phyloP scores from a whole-genome alignment of 805 yeast genomes.

The Candida yuanshanica region DNA sequence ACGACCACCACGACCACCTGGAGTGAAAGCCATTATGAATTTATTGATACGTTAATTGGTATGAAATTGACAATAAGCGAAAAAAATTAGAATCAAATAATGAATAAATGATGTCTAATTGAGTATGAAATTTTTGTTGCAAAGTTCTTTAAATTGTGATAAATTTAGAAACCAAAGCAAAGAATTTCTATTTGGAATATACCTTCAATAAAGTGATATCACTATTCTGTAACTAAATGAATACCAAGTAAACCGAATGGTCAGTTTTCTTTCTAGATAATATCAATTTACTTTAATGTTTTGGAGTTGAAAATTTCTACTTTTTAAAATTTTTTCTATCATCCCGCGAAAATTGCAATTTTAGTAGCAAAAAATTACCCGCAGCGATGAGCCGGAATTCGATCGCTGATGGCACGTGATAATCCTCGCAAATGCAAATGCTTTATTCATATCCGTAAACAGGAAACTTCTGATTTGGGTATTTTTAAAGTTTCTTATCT shows the following conservation, averaged over 20 bases:
- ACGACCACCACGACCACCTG: constrained; percentile 50
- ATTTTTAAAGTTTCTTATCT: background rate
- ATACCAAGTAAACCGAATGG: background rate
- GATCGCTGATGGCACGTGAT: background rate
- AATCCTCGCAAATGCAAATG: background rate
- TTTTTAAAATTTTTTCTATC: background rate
- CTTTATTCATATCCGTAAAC: background rate
- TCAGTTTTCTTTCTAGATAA: background rate
- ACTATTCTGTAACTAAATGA: background rate
- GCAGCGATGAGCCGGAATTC: background rate
- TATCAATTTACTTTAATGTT: background rate
- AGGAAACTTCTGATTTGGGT: background rate
- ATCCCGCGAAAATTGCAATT: background rate
- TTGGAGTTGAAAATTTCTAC: background rate
- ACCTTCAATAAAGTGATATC: background rate
- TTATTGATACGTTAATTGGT: constrained; percentile 5
- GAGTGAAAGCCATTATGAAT: constrained; percentile 67
- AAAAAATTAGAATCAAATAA: background rate
- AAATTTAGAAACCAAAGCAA: background rate
- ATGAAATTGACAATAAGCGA: background rate
- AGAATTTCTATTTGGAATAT: background rate
- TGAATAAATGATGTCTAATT: background rate
- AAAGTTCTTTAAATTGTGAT: background rate
- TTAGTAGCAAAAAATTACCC: background rate
- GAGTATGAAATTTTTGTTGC: background rate